Evolutionary conservation across 805 yeast species (phyloP).

Genomic region (Yarrowia keelungensis): DNA sequence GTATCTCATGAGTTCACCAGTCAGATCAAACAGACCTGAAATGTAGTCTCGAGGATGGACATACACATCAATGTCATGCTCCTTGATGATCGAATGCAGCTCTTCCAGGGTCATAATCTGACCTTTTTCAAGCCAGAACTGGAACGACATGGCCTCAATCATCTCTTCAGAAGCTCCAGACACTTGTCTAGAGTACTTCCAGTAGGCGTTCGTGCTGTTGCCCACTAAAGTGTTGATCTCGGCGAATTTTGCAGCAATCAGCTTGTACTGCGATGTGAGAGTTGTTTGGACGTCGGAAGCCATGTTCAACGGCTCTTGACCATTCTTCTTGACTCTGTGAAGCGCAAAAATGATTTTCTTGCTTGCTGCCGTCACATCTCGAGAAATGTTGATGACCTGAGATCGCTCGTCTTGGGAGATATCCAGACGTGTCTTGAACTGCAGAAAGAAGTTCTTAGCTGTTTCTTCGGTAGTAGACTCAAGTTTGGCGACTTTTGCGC

Average conservation of each 20-base stretch:
- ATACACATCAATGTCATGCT: slow-evolving; percentile 17
- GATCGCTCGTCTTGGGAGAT: slow-evolving; percentile 51
- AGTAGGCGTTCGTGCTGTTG: slow-evolving; percentile 33
- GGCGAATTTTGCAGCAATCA: slow-evolving; percentile 1
- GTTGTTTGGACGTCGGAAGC: slow-evolving; percentile 3
- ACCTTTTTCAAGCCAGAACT: slow-evolving; percentile 41
- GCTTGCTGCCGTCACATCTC: slow-evolving; percentile 53
- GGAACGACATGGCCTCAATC: slow-evolving; percentile 46
- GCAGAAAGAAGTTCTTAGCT: slow-evolving; percentile 20
- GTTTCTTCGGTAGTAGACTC: slow-evolving; percentile 19
- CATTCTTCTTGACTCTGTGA: slow-evolving; percentile 41
- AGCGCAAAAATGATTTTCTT: slow-evolving; percentile 50
- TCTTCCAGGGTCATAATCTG: slow-evolving; percentile 41
- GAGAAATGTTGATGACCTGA: slow-evolving; percentile 49
- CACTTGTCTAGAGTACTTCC: slow-evolving; percentile 42
- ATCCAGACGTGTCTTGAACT: slow-evolving; percentile 41
- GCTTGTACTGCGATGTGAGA: background rate
- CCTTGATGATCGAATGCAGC: slow-evolving; percentile 20
- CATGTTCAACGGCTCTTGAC: background rate
- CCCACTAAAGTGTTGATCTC: slow-evolving; percentile 23
- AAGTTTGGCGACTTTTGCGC: slow-evolving; percentile 4
- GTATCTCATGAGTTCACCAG: slow-evolving; percentile 55
- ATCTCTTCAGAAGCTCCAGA: slow-evolving; percentile 46
- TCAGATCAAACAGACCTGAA: slow-evolving; percentile 54
- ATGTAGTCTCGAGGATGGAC: slow-evolving; percentile 50